Conservation (phyloP, 306 rosid species). For the Vigna nakashimae region DNA sequence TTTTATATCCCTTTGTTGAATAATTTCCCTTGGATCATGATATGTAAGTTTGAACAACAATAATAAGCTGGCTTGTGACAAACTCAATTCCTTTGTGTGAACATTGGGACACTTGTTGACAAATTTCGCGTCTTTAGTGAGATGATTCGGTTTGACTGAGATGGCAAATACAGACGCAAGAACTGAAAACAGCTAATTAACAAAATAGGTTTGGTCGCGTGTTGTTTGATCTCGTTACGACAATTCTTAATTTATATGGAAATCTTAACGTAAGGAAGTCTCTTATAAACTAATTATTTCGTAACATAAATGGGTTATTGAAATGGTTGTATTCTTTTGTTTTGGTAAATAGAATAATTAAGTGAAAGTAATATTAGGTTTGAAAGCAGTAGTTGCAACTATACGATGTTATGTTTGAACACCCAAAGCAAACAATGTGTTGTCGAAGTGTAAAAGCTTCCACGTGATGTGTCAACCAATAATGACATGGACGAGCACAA, state of each 20-base stretch:
- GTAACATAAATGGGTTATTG: background rate
- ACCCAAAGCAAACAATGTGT: background rate
- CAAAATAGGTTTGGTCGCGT: conserved; percentile 6
- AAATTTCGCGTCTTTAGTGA: background rate
- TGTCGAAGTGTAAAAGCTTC: background rate
- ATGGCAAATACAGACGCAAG: conserved; percentile 5
- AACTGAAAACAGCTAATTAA: background rate
- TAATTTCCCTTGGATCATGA: background rate
- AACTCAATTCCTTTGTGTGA: conserved; percentile 17
- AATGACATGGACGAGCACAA: background rate
- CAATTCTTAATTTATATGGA: background rate
- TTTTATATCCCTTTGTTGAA: background rate
- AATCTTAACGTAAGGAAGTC: background rate
- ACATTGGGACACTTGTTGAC: background rate
- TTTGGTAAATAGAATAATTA: background rate
- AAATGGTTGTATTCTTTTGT: background rate
- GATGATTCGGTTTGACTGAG: conserved; percentile 23
- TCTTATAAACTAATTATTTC: background rate
- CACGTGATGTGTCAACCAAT: background rate
- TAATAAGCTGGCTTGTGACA: background rate
- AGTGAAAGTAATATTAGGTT: conserved; percentile 18
- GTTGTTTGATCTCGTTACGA: background rate
- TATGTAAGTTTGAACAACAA: background rate
- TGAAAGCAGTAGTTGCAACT: background rate
- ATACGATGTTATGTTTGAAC: conserved; percentile 7